Base-by-base conservation (phyloP, 768 basidiomycete species). In the Rhizopogon roseolus region DNA sequence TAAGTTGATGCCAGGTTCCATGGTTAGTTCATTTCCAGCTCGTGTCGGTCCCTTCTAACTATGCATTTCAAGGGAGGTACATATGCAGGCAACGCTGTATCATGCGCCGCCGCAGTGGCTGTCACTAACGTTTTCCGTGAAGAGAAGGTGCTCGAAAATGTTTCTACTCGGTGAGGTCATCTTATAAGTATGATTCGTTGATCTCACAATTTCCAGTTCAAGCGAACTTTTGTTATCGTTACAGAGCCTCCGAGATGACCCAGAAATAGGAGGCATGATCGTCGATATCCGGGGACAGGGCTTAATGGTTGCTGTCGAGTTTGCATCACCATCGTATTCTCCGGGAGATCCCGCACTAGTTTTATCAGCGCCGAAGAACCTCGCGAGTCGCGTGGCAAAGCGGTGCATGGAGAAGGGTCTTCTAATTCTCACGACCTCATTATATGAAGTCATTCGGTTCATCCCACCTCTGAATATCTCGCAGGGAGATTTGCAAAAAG, bases 401-500 rank as follows among this genome's bases (percentile, higher is more conserved):
- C 83, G 80, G 62, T 97, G 94, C 68, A 76, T 92, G 57, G 89
- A 93, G 66, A 86, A 90, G 66, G 93, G 90, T 19, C 71, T 98
- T 75, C 67, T 97, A 46, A 81, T 96, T 39, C 75, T 98, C 54
- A 96, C 95, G 11, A 97, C 95, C 25, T 91, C 88, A 49, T 78
- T 90, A 25, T 95, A 89, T 67, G 88, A 95, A 67, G 87, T 88
- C 13, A 74, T 97, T 54, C 77, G 94, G 64, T 97, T 98, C 76
- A 98, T 98, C 62, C 96, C 96, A 4, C 82, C 96, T 14, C 70
- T 98, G 62, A 95, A 92, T 65, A 81, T 96, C 57, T 81, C 78
- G 22, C 69, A 81, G 68, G 80, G 77, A 66, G 92, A 98, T 65
- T 71, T 97, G 73, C 76, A 71, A 61, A 82, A 84, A 64, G 89